These are phyloP conservation scores for Fusarium cyanostomum DNA, from an alignment of 2,329 filamentous ascomycete genomes.

Conservation along the genomic window DNA sequence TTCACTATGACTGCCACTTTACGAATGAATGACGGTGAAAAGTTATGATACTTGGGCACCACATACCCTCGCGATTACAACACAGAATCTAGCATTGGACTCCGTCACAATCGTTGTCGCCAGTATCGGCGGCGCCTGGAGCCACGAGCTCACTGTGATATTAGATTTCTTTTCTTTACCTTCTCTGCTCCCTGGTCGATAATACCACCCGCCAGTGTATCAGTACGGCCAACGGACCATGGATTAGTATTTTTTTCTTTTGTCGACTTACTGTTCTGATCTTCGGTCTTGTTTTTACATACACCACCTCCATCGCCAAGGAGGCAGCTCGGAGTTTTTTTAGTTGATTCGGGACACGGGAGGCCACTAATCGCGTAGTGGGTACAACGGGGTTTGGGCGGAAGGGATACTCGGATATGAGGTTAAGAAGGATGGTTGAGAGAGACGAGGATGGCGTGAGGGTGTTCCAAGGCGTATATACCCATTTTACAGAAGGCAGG, in stretches of 20 bases:
- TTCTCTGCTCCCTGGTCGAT: slow-evolving; percentile 22
- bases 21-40: slow-evolving; percentile 43
- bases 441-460: slow-evolving; percentile 19
- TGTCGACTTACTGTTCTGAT: slow-evolving; percentile 17
- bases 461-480: slow-evolving; percentile 46
- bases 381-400: slow-evolving; percentile 19
- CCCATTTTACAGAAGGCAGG: slow-evolving; percentile 43
- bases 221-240: slow-evolving; percentile 27
- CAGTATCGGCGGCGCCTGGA: slow-evolving; percentile 13
- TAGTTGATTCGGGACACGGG: slow-evolving; percentile 27
- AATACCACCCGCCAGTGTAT: slow-evolving; percentile 23
- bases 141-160: slow-evolving; percentile 30
- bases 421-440: slow-evolving; percentile 15
- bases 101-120: slow-evolving; percentile 12
- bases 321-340: slow-evolving; percentile 30
- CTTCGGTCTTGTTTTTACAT: slow-evolving; percentile 25
- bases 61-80: slow-evolving; percentile 23
- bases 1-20: slow-evolving; percentile 35
- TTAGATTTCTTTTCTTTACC: slow-evolving; percentile 32
- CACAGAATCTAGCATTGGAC: slow-evolving; percentile 14
- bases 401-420: slow-evolving; percentile 13
- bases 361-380: slow-evolving; percentile 35
- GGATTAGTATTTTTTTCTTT: slow-evolving; percentile 8
- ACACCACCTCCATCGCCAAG: slow-evolving; percentile 8
- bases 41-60: slow-evolving; percentile 36